A percentile compares a stretch with the other conserved stretches of the same genome.
Conservation (phyloP, 2,329 filamentous ascomycete species). For the Trichoderma harzianum region DNA sequence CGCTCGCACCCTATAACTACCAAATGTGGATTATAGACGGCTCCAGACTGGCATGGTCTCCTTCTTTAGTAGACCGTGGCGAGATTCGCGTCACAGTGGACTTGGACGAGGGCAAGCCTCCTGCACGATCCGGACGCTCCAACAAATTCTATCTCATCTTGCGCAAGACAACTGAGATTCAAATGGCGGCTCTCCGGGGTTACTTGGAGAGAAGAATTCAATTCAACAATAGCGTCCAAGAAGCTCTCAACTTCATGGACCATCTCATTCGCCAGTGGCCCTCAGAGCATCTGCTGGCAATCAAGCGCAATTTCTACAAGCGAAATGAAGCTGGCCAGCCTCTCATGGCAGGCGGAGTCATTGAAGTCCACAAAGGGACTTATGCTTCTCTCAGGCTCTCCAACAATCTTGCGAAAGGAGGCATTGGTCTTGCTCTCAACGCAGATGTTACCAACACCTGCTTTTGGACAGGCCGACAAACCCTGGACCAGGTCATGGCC, state of each 20-base stretch:
- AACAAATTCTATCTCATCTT: constrained; percentile 61
- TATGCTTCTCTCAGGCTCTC: constrained; percentile 82
- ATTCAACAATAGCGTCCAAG: constrained; percentile 66
- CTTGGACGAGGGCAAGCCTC: constrained; percentile 63
- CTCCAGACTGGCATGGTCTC: constrained; percentile 77
- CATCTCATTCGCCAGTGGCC: constrained; percentile 83
- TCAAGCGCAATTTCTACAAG: constrained; percentile 83
- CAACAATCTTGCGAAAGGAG: constrained; percentile 46
- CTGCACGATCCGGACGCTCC: constrained; percentile 32
- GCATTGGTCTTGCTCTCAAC: constrained; percentile 72
- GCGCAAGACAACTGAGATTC: constrained; percentile 62
- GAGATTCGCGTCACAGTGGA: constrained; percentile 62
- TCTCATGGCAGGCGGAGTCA: constrained; percentile 54
- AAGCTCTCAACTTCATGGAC: constrained; percentile 86
- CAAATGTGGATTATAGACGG: constrained; percentile 72
- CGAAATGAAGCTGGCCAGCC: constrained; percentile 44
- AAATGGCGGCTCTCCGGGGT: constrained; percentile 60
- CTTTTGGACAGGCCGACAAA: constrained; percentile 63
- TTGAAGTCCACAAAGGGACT: constrained; percentile 83
- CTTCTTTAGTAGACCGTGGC: constrained; percentile 39
- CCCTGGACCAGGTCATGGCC: constrained; percentile 38
- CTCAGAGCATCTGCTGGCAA: constrained; percentile 60
- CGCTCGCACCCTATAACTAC: constrained; percentile 46
- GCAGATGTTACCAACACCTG: constrained; percentile 88
- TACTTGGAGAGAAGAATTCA: constrained; percentile 61